Percentiles rank a stretch among this genome's conserved stretches.
Conservation (phyloP, 148 eudicot genomes). For the Cornus florida region DNA sequence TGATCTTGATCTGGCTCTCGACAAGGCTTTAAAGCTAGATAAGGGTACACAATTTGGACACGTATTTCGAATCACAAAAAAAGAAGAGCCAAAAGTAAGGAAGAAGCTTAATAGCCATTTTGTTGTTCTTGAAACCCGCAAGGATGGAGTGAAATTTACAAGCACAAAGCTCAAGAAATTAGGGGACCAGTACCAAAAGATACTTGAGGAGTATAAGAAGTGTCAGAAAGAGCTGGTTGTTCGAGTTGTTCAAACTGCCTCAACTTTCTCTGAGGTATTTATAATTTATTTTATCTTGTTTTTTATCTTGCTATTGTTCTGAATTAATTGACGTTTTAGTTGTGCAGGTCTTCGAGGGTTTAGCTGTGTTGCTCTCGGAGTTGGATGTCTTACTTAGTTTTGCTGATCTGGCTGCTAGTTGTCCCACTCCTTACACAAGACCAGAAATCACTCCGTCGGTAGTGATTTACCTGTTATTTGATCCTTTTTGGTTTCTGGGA, state of each 20-base stretch:
- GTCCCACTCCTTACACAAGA: slow-evolving; percentile 87
- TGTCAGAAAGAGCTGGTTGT: slow-evolving; percentile 86
- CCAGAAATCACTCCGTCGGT: slow-evolving; percentile 85
- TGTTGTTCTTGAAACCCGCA: slow-evolving; percentile 92
- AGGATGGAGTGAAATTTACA: slow-evolving; percentile 97
- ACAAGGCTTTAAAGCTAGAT: slow-evolving; percentile 81
- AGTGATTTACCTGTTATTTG: slow-evolving; percentile 23
- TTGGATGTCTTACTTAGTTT: slow-evolving; percentile 93
- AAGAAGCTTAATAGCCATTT: slow-evolving; percentile 86
- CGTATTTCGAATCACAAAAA: slow-evolving; percentile 95
- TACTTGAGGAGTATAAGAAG: slow-evolving; percentile 75
- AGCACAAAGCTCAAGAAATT: slow-evolving; percentile 82
- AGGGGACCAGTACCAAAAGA: slow-evolving; percentile 80
- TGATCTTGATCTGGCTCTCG: slow-evolving; percentile 86
- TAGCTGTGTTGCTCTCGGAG: slow-evolving; percentile 71
- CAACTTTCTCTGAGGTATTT: slow-evolving; percentile 80
- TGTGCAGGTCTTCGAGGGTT: slow-evolving; percentile 78
- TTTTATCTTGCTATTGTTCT: slow-evolving; percentile 14
- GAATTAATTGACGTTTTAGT: slow-evolving; percentile 13
- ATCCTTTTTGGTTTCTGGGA: neutral
- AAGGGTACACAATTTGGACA: slow-evolving; percentile 99
- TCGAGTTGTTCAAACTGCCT: slow-evolving; percentile 77
- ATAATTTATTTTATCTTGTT: slow-evolving; percentile 8
- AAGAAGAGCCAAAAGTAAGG: slow-evolving; percentile 94
- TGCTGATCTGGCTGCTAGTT: slow-evolving; percentile 91